A percentile compares a stretch with the other conserved stretches of the same genome.
phyloP scores from a whole-genome alignment of 2,329 filamentous ascomycete species.

The Hawksworthiomyces lignivorus region DNA sequence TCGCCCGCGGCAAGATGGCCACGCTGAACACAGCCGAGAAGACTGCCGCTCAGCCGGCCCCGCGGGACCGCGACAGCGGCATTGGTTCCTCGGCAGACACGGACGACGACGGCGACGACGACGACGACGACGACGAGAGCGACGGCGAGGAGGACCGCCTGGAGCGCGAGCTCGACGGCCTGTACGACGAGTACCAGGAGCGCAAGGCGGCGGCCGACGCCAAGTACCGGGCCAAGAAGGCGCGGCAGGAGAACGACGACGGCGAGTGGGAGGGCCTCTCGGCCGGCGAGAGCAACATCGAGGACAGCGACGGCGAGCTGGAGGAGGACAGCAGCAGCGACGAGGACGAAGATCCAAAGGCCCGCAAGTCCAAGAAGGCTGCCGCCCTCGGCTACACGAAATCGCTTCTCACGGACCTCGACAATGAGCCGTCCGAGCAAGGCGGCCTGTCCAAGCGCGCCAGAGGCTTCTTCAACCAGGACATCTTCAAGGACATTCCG shows the following conservation, averaged over 20 bases:
- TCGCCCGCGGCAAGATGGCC: constrained; percentile 73
- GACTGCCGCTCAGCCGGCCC: neutral
- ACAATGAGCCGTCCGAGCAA: constrained; percentile 39
- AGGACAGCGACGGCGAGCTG: constrained; percentile 41
- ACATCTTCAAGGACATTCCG: constrained; percentile 81
- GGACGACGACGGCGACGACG: constrained; percentile 32
- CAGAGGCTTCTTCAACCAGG: constrained; percentile 84
- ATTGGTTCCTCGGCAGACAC: constrained; percentile 46
- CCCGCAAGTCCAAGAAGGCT: constrained; percentile 17
- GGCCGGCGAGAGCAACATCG: constrained; percentile 43
- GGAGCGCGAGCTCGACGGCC: constrained; percentile 74
- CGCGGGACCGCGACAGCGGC: constrained; percentile 53
- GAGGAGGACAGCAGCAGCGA: constrained; percentile 57
- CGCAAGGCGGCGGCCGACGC: constrained; percentile 72
- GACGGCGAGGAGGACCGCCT: constrained; percentile 77
- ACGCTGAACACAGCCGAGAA: constrained; percentile 43
- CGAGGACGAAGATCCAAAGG: constrained; percentile 45
- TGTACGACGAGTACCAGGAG: constrained; percentile 83
- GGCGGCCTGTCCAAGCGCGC: constrained; percentile 75
- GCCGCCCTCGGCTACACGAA: constrained; percentile 18
- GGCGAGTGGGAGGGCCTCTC: constrained; percentile 92
- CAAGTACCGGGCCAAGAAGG: constrained; percentile 85
- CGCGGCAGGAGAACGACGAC: constrained; percentile 70
- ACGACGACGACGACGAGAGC: constrained; percentile 51
- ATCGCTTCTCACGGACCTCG: constrained; percentile 55